phyloP scores from a whole-genome alignment of 306 rosid species.

The Styphnolobium japonicum region DNA sequence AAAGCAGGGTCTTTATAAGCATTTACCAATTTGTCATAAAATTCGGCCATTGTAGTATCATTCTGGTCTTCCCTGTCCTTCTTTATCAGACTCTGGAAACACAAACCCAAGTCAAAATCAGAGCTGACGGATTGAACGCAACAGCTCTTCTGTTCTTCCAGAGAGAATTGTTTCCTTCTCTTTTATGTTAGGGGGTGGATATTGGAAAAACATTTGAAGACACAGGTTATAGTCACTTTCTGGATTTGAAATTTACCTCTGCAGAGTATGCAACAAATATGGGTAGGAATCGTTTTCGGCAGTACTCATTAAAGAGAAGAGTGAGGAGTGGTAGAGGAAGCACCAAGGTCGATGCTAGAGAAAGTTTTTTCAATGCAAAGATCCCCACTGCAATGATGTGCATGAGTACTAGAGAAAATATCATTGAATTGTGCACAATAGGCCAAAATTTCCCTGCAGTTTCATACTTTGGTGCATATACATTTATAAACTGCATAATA shows the following conservation, averaged over 20 bases:
- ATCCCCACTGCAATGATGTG: slow-evolving; percentile 91
- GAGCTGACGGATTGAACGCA: not conserved
- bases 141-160: not conserved
- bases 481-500: slow-evolving; percentile 72
- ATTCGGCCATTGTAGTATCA: slow-evolving; percentile 54
- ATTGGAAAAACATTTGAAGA: not conserved
- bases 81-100: slow-evolving; percentile 74
- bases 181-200: not conserved
- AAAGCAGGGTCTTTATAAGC: slow-evolving; percentile 79
- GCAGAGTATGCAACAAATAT: slow-evolving; percentile 69
- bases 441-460: slow-evolving; percentile 97
- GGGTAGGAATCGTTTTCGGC: slow-evolving; percentile 93
- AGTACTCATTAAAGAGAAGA: slow-evolving; percentile 86
- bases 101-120: slow-evolving; percentile 18
- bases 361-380: slow-evolving; percentile 67
- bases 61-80: slow-evolving; percentile 74
- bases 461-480: slow-evolving; percentile 75
- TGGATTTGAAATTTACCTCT: slow-evolving; percentile 57
- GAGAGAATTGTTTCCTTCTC: not conserved
- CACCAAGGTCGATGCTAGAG: slow-evolving; percentile 44
- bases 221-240: not conserved
- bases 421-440: slow-evolving; percentile 69
- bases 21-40: slow-evolving; percentile 50
- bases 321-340: slow-evolving; percentile 84
- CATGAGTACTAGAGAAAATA: slow-evolving; percentile 91